Evolutionary conservation across 2,329 filamentous ascomycete genomes (phyloP).

Genomic region (Rachicladosporium sp.): DNA sequence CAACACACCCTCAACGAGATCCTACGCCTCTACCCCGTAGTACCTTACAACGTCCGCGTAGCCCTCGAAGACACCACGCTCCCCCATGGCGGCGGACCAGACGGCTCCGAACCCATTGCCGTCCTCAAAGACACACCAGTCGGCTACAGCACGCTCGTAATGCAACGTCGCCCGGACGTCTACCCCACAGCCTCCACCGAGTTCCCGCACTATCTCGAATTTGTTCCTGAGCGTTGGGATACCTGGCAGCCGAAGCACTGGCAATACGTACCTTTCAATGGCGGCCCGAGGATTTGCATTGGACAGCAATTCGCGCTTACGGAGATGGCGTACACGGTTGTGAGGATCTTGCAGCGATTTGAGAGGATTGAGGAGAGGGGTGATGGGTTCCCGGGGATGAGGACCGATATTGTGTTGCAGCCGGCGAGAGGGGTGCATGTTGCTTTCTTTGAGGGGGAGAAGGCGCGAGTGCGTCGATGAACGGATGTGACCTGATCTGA

Average conservation of each 20-base stretch:
- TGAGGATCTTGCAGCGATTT: slow-evolving; percentile 34
- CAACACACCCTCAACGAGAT: slow-evolving; percentile 30
- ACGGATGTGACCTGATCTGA: no score
- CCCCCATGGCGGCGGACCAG: slow-evolving; percentile 35
- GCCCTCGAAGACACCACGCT: slow-evolving; percentile 36
- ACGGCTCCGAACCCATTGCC: slow-evolving; percentile 33
- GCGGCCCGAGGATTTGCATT: slow-evolving; percentile 37
- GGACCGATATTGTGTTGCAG: slow-evolving; percentile 37
- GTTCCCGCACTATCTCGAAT: slow-evolving; percentile 30
- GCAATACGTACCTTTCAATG: slow-evolving; percentile 39
- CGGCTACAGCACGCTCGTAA: slow-evolving; percentile 34
- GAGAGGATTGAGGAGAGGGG: slow-evolving; percentile 28
- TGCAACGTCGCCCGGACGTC: slow-evolving; percentile 38
- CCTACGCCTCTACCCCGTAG: slow-evolving; percentile 37
- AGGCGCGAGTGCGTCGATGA: no score
- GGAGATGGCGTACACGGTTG: slow-evolving; percentile 38
- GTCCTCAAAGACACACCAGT: slow-evolving; percentile 31
- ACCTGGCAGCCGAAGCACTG: slow-evolving; percentile 37
- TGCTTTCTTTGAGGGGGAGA: slow-evolving; percentile 16
- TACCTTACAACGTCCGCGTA: slow-evolving; percentile 38
- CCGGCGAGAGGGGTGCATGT: slow-evolving; percentile 30
- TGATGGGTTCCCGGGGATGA: slow-evolving; percentile 26
- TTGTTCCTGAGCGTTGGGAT: slow-evolving; percentile 40
- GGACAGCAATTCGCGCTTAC: slow-evolving; percentile 40
- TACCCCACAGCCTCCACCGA: slow-evolving; percentile 28